Conservation (phyloP, 1,284 basidiomycete species). For the Amylostereum chailletii region DNA sequence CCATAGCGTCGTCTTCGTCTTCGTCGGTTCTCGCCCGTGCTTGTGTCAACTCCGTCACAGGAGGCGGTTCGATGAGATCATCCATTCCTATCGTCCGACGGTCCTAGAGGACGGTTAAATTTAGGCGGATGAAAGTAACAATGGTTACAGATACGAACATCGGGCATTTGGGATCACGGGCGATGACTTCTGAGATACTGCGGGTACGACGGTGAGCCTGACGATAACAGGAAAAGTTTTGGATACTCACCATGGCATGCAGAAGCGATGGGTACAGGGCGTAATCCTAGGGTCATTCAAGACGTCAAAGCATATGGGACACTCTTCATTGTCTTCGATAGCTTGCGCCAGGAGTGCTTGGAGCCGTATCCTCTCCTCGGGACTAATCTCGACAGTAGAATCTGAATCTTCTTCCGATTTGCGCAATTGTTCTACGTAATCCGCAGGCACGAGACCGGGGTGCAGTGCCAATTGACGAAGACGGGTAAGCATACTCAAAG, state of each 20-base stretch:
- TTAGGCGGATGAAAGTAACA: neutral
- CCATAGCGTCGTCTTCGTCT: conserved; percentile 29
- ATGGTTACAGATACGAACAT: conserved; percentile 37
- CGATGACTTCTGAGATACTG: conserved; percentile 63
- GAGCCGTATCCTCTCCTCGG: conserved; percentile 45
- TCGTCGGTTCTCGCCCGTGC: conserved; percentile 31
- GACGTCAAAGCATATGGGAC: conserved; percentile 68
- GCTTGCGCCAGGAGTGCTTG: conserved; percentile 56
- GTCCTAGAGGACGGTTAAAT: conserved; percentile 37
- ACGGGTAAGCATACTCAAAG: conserved; percentile 78
- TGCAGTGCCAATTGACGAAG: conserved; percentile 82
- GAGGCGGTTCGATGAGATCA: conserved; percentile 63
- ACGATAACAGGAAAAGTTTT: too few relatives aligned
- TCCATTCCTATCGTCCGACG: conserved; percentile 52
- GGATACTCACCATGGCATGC: conserved; percentile 52
- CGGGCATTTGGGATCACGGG: conserved; percentile 66
- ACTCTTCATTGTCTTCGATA: conserved; percentile 81
- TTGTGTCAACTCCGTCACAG: conserved; percentile 60
- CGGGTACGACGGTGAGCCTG: neutral
- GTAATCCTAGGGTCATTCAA: conserved; percentile 71
- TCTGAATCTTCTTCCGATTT: conserved; percentile 26
- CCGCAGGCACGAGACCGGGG: conserved; percentile 65
- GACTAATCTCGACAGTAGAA: conserved; percentile 31
- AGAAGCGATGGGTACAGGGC: conserved; percentile 71
- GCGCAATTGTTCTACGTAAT: conserved; percentile 67